Conservation (phyloP, 352 stramenopile genomes). For the Thraustochytrium sp. region DNA sequence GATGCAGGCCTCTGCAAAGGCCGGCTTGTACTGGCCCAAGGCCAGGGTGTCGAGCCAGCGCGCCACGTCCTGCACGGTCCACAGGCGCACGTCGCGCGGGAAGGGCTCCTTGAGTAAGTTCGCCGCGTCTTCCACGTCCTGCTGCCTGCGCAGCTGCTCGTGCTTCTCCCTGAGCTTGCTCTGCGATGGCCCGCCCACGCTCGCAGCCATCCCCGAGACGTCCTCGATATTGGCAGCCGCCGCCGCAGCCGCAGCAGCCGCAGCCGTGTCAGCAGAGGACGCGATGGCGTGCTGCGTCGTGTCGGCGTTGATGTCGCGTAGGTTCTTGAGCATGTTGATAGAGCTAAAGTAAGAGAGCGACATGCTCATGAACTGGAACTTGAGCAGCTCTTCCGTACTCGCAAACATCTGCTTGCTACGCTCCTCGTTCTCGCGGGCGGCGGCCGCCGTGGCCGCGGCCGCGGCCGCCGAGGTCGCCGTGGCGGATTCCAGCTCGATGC, state of each 20-base stretch:
- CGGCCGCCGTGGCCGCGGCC: constrained; percentile 70
- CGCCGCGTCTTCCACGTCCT: constrained; percentile 13
- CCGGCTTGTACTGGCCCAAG: constrained; percentile 77
- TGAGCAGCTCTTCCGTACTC: constrained; percentile 88
- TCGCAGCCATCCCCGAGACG: constrained; percentile 65
- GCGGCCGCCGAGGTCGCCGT: constrained; percentile 81
- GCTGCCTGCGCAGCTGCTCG: constrained; percentile 57
- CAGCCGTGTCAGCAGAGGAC: constrained; percentile 74
- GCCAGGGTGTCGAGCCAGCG: constrained; percentile 83
- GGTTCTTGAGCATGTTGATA: constrained; percentile 86
- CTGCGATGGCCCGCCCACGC: constrained; percentile 61
- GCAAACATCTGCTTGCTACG: constrained; percentile 79
- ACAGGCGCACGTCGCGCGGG: constrained; percentile 65
- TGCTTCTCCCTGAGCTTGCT: constrained; percentile 63
- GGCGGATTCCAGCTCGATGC: constrained; percentile 79
- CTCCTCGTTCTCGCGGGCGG: constrained; percentile 77
- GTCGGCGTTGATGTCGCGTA: constrained; percentile 86
- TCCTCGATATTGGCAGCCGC: constrained; percentile 75
- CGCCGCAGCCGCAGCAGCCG: constrained; percentile 70
- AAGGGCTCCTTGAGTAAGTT: constrained; percentile 58
- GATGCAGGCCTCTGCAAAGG: constrained; percentile 77
- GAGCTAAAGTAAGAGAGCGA: constrained; percentile 84
- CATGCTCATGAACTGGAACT: constrained; percentile 92
- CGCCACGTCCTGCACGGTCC: constrained; percentile 80
- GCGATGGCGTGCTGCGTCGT: constrained; percentile 76